These are phyloP conservation scores for Chlamydomonas sp. DNA, from an alignment of 139 green algal genomes.

Conservation along the genomic window DNA sequence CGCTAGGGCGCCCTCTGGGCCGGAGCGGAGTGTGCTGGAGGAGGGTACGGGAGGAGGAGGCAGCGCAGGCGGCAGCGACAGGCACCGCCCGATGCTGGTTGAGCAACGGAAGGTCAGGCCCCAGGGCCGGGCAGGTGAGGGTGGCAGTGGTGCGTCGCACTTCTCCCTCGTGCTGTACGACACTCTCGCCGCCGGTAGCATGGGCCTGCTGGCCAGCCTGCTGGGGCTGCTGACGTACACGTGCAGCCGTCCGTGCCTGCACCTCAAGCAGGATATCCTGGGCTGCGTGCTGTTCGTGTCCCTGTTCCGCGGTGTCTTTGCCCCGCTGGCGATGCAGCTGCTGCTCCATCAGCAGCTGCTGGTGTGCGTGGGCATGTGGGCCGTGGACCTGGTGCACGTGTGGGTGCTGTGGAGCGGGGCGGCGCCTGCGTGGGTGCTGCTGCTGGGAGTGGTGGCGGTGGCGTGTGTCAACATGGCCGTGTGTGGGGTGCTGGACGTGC, in stretches of 20 bases:
- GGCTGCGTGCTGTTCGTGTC: constrained; percentile 10
- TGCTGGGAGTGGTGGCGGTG: background rate
- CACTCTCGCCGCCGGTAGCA: constrained; percentile 9
- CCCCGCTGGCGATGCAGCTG: constrained; percentile 4
- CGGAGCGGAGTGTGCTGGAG: too few species aligned
- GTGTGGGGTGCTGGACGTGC: background rate
- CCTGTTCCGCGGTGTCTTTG: background rate
- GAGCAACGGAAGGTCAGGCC: too few species aligned
- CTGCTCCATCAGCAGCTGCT: background rate
- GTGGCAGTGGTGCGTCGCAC: background rate
- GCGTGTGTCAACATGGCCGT: background rate
- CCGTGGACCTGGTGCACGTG: constrained; percentile 13
- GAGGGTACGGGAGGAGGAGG: too few species aligned
- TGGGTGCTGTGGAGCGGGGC: constrained; percentile 20
- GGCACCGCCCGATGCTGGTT: too few species aligned
- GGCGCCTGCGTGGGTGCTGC: background rate
- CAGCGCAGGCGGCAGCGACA: too few species aligned
- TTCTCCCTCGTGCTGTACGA: background rate
- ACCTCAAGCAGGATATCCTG: constrained; percentile 15
- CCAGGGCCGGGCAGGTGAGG: too few species aligned
- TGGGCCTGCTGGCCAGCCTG: constrained; percentile 18
- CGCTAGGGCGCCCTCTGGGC: too few species aligned
- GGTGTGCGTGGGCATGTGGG: background rate
- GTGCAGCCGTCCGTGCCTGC: constrained; percentile 14
- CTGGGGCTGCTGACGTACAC: constrained; percentile 30